Conservation (phyloP, 345 rosid genomes). For the Passiflora organensis region DNA sequence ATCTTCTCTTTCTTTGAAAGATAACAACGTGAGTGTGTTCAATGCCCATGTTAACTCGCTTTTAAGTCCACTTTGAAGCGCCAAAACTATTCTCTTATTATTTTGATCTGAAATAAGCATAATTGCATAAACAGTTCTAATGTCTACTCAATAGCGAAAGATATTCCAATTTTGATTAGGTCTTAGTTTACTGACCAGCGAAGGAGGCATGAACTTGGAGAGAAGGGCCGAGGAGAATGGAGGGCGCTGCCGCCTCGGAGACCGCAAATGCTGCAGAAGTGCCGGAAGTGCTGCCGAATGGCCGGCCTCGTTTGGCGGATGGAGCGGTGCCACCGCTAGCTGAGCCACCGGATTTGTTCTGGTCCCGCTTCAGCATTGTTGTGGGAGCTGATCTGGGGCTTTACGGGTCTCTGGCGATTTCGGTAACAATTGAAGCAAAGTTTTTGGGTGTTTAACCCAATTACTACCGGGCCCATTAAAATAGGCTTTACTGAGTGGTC, state of each 20-base stretch:
- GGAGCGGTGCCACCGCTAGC: constrained; percentile 61
- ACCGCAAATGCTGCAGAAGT: constrained; percentile 36
- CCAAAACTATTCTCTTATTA: constrained; percentile 81
- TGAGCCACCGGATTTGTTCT: constrained; percentile 58
- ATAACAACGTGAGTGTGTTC: constrained; percentile 83
- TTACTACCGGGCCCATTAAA: too few species aligned
- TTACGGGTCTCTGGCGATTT: too few species aligned
- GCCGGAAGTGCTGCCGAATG: constrained; percentile 66
- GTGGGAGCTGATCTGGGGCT: too few species aligned
- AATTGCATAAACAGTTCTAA: background rate
- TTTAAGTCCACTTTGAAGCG: constrained; percentile 93
- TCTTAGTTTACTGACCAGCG: constrained; percentile 44
- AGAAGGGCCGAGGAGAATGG: constrained; percentile 73
- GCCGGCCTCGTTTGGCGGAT: constrained; percentile 79
- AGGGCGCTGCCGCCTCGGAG: constrained; percentile 60
- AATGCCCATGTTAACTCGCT: constrained; percentile 95
- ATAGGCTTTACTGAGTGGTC: too few species aligned
- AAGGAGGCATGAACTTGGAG: constrained; percentile 86
- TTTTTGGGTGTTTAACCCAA: too few species aligned
- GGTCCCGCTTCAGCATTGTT: constrained; percentile 84
- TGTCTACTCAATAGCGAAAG: background rate
- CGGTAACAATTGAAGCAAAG: too few species aligned
- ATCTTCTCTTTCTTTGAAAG: constrained; percentile 92
- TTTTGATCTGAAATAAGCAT: constrained; percentile 58
- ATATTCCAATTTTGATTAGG: background rate